These are phyloP conservation scores for Hypericum androsaemum DNA, from an alignment of 345 rosid species.

Conservation along the genomic window DNA sequence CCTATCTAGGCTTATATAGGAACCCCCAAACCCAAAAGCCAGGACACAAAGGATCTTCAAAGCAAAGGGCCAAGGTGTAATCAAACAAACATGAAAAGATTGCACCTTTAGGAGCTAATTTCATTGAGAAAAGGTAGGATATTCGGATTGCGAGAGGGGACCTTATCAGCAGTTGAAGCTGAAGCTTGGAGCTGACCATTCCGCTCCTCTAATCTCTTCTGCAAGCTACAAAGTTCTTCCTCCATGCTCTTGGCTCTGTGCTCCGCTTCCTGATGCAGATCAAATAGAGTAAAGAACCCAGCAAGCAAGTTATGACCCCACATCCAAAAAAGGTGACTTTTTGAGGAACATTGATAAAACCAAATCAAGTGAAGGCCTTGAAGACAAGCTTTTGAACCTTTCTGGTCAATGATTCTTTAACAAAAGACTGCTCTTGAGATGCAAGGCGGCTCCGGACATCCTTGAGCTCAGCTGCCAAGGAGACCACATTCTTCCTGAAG, in stretches of 20 bases:
- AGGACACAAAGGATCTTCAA: too few species aligned
- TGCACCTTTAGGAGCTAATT: too few species aligned
- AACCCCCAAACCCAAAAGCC: too few species aligned
- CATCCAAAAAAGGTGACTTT: constrained; percentile 2
- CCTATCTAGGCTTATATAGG: too few species aligned
- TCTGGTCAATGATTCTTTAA: constrained; percentile 57
- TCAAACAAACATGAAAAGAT: too few species aligned
- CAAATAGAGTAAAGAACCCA: not conserved
- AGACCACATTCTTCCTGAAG: constrained; percentile 73
- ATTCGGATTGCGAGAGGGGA: constrained; percentile 9
- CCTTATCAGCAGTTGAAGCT: constrained; percentile 65
- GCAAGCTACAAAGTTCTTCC: constrained; percentile 39
- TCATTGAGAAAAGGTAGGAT: too few species aligned
- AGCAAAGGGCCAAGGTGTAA: too few species aligned
- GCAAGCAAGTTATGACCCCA: constrained; percentile 14
- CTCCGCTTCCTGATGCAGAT: constrained; percentile 58
- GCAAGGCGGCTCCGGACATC: constrained; percentile 65
- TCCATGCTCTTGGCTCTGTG: constrained; percentile 59
- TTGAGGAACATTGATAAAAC: too few species aligned
- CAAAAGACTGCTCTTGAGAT: constrained; percentile 54
- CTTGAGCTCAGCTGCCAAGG: constrained; percentile 77
- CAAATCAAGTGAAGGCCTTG: too few species aligned
- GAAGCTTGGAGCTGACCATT: constrained; percentile 55
- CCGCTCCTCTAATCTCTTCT: constrained; percentile 44
- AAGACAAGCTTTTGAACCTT: constrained; percentile 29